Conservation (phyloP, 2,329 filamentous ascomycete genomes). For the Waltergamsia citrina region DNA sequence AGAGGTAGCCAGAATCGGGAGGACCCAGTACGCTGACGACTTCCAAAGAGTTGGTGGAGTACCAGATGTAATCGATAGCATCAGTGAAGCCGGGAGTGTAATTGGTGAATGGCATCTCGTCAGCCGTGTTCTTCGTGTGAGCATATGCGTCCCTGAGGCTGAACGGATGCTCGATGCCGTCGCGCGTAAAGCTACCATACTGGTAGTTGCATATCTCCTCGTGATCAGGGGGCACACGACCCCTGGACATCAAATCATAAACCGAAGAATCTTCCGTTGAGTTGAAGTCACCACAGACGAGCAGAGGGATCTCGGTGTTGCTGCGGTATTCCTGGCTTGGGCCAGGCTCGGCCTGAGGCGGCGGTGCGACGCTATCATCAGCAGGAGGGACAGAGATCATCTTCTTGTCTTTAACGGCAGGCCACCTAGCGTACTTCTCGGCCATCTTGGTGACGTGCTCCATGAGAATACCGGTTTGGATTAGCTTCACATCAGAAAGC, state of each 20-base stretch:
- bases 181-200: slow-evolving; percentile 86
- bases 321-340: slow-evolving; percentile 81
- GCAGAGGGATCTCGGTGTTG: slow-evolving; percentile 78
- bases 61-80: slow-evolving; percentile 97
- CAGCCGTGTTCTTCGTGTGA: slow-evolving; percentile 69
- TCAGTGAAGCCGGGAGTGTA: slow-evolving; percentile 91
- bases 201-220: slow-evolving; percentile 69
- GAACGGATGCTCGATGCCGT: slow-evolving; percentile 92
- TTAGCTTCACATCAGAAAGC: slow-evolving; percentile 87
- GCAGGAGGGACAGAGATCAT: slow-evolving; percentile 35
- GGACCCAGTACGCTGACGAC: slow-evolving; percentile 78
- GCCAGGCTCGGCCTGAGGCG: slow-evolving; percentile 54
- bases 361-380: slow-evolving; percentile 36
- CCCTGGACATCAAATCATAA: slow-evolving; percentile 79
- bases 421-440: slow-evolving; percentile 73
- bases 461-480: slow-evolving; percentile 93
- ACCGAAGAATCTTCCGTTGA: slow-evolving; percentile 80
- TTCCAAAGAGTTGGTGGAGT: slow-evolving; percentile 81
- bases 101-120: slow-evolving; percentile 88
- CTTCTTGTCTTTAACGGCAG: slow-evolving; percentile 74
- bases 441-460: slow-evolving; percentile 81
- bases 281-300: slow-evolving; percentile 96
- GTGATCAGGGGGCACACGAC: slow-evolving; percentile 69
- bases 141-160: slow-evolving; percentile 85
- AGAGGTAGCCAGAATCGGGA: slow-evolving; percentile 76